Percentiles rank a stretch among this genome's conserved stretches.
Evolutionary conservation across 805 yeast genomes (phyloP).

Genomic region (Middelhovenomyces tepae): DNA sequence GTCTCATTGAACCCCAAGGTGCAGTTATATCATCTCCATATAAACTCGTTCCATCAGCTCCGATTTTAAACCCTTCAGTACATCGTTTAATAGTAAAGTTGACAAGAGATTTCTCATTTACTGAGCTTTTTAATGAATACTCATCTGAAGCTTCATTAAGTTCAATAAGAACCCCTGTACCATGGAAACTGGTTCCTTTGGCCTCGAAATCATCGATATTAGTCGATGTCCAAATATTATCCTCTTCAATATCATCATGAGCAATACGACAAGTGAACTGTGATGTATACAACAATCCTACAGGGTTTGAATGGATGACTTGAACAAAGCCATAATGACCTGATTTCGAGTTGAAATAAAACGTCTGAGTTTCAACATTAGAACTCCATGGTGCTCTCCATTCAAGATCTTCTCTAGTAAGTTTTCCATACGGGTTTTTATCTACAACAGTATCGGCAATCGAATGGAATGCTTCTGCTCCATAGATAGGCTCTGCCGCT

Average conservation of each 20-base stretch:
- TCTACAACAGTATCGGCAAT: conserved; percentile 51
- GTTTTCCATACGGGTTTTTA: conserved; percentile 49
- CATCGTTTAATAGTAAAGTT: conserved; percentile 52
- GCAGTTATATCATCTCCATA: conserved; percentile 76
- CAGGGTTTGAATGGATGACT: conserved; percentile 84
- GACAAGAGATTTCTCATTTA: conserved; percentile 58
- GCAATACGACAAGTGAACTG: conserved; percentile 86
- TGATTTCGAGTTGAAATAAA: conserved; percentile 63
- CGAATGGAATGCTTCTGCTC: conserved; percentile 85
- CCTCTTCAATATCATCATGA: conserved; percentile 43
- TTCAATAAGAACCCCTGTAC: conserved; percentile 57
- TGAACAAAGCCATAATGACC: conserved; percentile 84
- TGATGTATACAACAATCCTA: conserved; percentile 74
- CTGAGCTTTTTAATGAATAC: conserved; percentile 52
- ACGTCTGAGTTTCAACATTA: conserved; percentile 92
- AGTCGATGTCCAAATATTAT: conserved; percentile 82
- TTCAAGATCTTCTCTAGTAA: conserved; percentile 57
- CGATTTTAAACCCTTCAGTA: conserved; percentile 81
- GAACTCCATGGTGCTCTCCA: conserved; percentile 74
- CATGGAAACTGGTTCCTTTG: conserved; percentile 70
- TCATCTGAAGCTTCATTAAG: conserved; percentile 44
- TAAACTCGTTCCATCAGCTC: conserved; percentile 73
- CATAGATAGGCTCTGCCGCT: conserved; percentile 95
- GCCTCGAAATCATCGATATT: conserved; percentile 69
- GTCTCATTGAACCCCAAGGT: conserved; percentile 98